A percentile compares a stretch with the other conserved stretches of the same genome.
phyloP scores from a whole-genome alignment of 2,329 filamentous ascomycete species.

The Sphaerulina vaccinii region DNA sequence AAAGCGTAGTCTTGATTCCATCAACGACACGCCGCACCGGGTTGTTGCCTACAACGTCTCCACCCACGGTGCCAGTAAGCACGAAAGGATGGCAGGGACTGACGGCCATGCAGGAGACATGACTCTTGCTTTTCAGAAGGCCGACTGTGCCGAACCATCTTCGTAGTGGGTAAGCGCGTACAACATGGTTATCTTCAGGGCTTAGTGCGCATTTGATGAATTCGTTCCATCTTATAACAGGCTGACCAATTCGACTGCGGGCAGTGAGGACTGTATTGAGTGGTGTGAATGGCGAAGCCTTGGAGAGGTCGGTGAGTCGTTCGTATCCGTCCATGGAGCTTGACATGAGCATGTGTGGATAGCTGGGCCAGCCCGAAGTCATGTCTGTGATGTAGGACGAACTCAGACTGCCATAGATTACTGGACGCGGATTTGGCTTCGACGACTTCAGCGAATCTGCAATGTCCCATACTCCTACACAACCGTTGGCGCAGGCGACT shows the following conservation, averaged over 20 bases:
- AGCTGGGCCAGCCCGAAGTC: conserved; percentile 53
- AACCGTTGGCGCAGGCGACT: conserved; percentile 57
- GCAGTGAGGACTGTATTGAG: conserved; percentile 46
- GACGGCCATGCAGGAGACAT: conserved; percentile 45
- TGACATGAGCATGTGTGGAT: conserved; percentile 53
- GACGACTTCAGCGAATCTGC: conserved; percentile 24
- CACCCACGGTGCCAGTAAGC: conserved; percentile 53
- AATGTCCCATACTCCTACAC: conserved; percentile 54
- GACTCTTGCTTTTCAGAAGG: conserved; percentile 38
- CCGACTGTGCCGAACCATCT: conserved; percentile 51
- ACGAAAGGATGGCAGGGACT: conserved; percentile 57
- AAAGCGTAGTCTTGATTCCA: conserved; percentile 48
- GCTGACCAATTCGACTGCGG: conserved; percentile 52
- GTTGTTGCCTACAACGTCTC: conserved; percentile 53
- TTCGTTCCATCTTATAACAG: conserved; percentile 55
- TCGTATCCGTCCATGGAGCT: conserved; percentile 56
- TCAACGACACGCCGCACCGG: conserved; percentile 52
- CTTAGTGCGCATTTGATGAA: conserved; percentile 54
- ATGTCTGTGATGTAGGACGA: conserved; percentile 50
- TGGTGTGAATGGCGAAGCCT: conserved; percentile 45
- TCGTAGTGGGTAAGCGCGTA: conserved; percentile 51
- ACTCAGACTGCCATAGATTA: conserved; percentile 46
- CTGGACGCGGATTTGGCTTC: conserved; percentile 38
- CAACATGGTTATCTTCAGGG: conserved; percentile 55
- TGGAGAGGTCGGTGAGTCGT: conserved; percentile 55